Evolutionary conservation across 768 basidiomycete genomes (phyloP).

Genomic region (Lentinus brumalis): DNA sequence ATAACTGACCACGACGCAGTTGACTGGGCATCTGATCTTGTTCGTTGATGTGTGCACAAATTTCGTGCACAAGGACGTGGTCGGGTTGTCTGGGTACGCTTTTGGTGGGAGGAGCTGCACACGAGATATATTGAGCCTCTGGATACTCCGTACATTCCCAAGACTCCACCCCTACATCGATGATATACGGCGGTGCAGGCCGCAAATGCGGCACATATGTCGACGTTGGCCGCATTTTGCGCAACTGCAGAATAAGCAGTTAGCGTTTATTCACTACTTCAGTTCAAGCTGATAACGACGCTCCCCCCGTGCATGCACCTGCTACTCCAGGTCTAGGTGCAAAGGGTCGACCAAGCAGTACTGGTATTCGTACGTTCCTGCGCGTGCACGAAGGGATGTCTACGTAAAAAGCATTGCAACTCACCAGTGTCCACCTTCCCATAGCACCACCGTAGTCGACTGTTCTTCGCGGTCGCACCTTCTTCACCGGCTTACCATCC

Average conservation of each 20-base stretch:
- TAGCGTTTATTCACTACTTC: background rate
- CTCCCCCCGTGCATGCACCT: too few relatives aligned
- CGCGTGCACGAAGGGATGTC: background rate
- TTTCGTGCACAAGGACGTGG: constrained; percentile 94
- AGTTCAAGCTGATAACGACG: too few relatives aligned
- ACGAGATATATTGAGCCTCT: constrained; percentile 26
- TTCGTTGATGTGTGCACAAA: constrained; percentile 99
- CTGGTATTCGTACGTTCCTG: background rate
- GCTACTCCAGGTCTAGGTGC: too few relatives aligned
- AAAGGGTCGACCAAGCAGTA: too few relatives aligned
- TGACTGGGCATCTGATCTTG: constrained; percentile 96
- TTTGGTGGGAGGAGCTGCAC: constrained; percentile 87
- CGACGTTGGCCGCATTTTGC: constrained; percentile 79
- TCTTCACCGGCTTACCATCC: constrained; percentile 85
- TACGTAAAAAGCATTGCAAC: constrained; percentile 27
- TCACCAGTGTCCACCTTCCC: constrained; percentile 82
- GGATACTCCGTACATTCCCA: constrained; percentile 22
- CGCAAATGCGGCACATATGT: constrained; percentile 76
- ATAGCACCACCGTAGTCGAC: constrained; percentile 93
- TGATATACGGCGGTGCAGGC: constrained; percentile 84
- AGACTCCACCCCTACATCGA: constrained; percentile 64
- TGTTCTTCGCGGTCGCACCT: constrained; percentile 89
- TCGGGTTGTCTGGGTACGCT: constrained; percentile 88
- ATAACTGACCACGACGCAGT: constrained; percentile 83
- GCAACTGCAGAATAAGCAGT: constrained; percentile 45